These are phyloP conservation scores for Ceratocystis smalleyi DNA, from an alignment of 2,329 filamentous ascomycete genomes.

Conservation along the genomic window DNA sequence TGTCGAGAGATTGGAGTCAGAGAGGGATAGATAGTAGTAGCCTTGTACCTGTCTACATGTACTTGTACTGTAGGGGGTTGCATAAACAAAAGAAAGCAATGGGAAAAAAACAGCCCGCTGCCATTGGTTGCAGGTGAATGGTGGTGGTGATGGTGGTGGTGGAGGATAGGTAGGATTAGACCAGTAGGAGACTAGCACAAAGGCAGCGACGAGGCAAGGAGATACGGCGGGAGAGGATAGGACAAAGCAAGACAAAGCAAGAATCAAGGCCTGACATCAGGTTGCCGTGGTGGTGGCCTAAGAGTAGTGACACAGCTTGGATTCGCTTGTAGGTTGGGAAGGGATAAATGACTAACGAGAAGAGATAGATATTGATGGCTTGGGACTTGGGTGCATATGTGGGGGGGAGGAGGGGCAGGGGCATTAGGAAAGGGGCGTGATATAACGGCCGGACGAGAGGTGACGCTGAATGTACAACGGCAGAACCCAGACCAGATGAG, in stretches of 20 bases:
- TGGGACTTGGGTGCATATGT: not conserved
- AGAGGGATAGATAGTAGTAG: not conserved
- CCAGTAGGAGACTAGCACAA: not conserved
- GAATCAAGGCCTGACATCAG: too few relatives aligned
- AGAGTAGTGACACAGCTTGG: too few relatives aligned
- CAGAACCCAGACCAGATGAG: not conserved
- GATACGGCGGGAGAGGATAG: not conserved
- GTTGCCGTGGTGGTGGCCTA: too few relatives aligned
- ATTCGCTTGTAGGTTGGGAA: not conserved
- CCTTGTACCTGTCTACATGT: not conserved
- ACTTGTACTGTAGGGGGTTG: not conserved
- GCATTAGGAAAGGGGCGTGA: not conserved
- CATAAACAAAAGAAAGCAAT: not conserved
- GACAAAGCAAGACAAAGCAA: not conserved
- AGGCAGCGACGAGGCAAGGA: not conserved
- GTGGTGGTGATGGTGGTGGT: not conserved
- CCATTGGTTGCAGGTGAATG: not conserved
- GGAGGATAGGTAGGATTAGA: not conserved
- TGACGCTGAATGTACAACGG: too few relatives aligned
- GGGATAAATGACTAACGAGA: not conserved
- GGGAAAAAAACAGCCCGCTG: not conserved
- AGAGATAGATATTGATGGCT: not conserved
- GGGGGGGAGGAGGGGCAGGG: not conserved
- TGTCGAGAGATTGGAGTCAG: not conserved
- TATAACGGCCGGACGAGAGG: not conserved